These are phyloP conservation scores for Plasmodium malariae DNA, from an alignment of 169 alveolate species.

Conservation along the genomic window DNA sequence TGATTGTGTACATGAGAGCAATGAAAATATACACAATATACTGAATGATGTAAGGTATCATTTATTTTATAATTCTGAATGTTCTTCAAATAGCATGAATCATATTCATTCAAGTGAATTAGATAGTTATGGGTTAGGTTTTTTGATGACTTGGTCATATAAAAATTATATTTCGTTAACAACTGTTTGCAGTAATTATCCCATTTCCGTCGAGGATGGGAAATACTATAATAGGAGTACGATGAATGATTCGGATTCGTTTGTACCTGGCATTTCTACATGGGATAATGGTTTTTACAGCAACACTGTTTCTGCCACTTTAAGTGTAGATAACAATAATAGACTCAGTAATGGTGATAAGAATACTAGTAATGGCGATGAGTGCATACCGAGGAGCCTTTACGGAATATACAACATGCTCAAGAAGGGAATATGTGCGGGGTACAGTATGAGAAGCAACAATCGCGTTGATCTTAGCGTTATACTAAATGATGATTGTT, in stretches of 20 bases:
- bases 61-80: constrained; percentile 35
- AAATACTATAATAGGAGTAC: constrained; percentile 39
- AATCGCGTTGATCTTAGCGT: constrained; percentile 55
- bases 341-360: constrained; percentile 8
- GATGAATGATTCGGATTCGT: too few species aligned
- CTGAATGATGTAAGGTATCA: constrained; percentile 30
- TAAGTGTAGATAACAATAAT: neutral
- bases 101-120: constrained; percentile 11
- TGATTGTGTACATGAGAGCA: constrained; percentile 81
- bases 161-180: constrained; percentile 22
- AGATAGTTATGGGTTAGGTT: constrained; percentile 37
- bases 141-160: constrained; percentile 59
- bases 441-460: constrained; percentile 23
- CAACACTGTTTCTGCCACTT: too few species aligned
- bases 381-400: constrained; percentile 21
- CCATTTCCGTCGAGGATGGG: constrained; percentile 19
- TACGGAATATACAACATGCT: constrained; percentile 22
- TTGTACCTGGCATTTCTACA: too few species aligned
- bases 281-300: too few species aligned
- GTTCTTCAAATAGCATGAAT: constrained; percentile 5
- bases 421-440: too few species aligned
- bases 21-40: neutral
- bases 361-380: constrained; percentile 8
- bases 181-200: neutral
- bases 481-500: constrained; percentile 75